Evolutionary conservation across 2,329 filamentous ascomycete genomes (phyloP), one percentile per base, ranked within the genome.

Genomic region (Ophiognomonia clavigignenti-juglandacearum): DNA sequence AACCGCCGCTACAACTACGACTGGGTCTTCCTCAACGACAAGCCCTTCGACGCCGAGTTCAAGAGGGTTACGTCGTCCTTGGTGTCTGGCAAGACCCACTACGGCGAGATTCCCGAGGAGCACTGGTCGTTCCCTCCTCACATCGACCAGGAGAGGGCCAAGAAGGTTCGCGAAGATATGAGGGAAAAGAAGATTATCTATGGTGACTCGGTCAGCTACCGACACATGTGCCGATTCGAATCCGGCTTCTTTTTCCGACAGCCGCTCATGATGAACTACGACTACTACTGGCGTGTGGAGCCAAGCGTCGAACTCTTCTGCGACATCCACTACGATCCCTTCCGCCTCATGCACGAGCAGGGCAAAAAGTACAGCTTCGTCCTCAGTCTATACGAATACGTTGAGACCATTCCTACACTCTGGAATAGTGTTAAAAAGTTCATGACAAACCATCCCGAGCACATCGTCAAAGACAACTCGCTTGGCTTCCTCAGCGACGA

Each of bases 261-360:
- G 66, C 80, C 82, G 24, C 72, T 96, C 57, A 91, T 98, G 88
- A 71, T 88, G 66, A 90, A 97, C 65, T 98, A 95, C 69, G 93
- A 98, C 64, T 98, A 89, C 81, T 98, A 98, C 79, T 98, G 93
- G 93, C 88, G 95, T 57, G 93, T 98, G 13, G 93, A 98, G 77
- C 93, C 93, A 59, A 93, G 88, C 69, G 83, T 98, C 64, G 88
- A 97, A 74, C 85, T 98, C 53, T 96, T 82, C 78, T 98, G 93
- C 71, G 93, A 98, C 64, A 79, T 98, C 61, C 79, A 89, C 68
- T 95, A 95, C 68, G 93, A 98, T 63, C 88, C 93, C 7, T 98
- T 98, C 83, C 88, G 88, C 55, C 90, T 82, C 73, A 96, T 98
- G 90, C 84, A 86, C 58, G 91, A 97, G 63, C 83, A 95, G 70